Conservation (phyloP, 495 filamentous ascomycete species). For the Coniosporium apollinis region DNA sequence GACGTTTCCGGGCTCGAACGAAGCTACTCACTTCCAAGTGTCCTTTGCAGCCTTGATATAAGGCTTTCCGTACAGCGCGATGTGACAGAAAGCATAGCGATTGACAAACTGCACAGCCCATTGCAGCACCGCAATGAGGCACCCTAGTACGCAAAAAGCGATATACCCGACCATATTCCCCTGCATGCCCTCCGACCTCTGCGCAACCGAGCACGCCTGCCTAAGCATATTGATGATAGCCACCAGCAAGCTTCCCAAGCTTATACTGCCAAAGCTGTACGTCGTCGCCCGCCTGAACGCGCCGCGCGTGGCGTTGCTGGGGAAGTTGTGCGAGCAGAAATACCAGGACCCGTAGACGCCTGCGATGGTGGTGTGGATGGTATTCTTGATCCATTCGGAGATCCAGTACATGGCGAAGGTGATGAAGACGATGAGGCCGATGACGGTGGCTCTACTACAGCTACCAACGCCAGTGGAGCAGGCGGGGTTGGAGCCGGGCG, state of each 20-base stretch:
- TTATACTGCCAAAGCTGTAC: conserved; percentile 84
- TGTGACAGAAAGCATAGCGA: conserved; percentile 81
- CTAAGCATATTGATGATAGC: conserved; percentile 74
- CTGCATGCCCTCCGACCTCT: conserved; percentile 40
- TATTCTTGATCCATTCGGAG: conserved; percentile 81
- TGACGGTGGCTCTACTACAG: conserved; percentile 63
- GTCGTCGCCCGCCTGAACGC: conserved; percentile 62
- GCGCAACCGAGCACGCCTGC: conserved; percentile 59
- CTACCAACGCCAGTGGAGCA: conserved; percentile 43
- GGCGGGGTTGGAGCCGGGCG: conserved; percentile 50
- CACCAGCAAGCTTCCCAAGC: conserved; percentile 66
- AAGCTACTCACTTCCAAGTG: conserved; percentile 45
- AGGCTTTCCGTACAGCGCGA: conserved; percentile 76
- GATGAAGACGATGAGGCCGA: conserved; percentile 68
- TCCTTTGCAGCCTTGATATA: conserved; percentile 77
- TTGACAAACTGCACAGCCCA: conserved; percentile 72
- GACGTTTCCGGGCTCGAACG: conserved; percentile 1
- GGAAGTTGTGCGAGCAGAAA: conserved; percentile 57
- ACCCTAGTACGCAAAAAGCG: conserved; percentile 53
- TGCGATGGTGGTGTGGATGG: conserved; percentile 70
- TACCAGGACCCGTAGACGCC: conserved; percentile 92
- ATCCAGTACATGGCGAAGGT: conserved; percentile 90
- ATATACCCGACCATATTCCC: conserved; percentile 55
- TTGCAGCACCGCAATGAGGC: conserved; percentile 60
- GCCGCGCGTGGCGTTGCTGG: conserved; percentile 57